Evolutionary conservation across 192 early-diverging fungal genomes (phyloP), one percentile per base, ranked within the genome.

Genomic region (Coemansia sp.): DNA sequence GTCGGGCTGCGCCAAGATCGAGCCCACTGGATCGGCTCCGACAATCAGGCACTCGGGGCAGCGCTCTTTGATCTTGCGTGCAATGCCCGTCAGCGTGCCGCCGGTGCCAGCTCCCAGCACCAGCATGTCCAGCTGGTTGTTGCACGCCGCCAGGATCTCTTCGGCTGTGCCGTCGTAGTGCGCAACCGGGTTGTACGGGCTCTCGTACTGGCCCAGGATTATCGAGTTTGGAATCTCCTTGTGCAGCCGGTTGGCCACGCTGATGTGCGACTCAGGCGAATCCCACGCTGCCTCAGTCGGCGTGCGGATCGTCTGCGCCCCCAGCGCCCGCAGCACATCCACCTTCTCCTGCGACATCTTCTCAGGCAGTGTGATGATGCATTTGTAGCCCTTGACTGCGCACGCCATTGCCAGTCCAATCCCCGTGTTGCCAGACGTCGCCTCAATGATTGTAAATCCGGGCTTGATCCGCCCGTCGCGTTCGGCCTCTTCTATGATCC

Each of bases 321-420:
- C 96, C 20, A 99, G 82, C 8, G 93, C 95, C 67, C 97, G 98
- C 64, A 99, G 84, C 5, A 99, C 91, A 73, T 97, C 97, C 17
- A 98, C 96, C 86, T 99, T 99, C 79, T 99, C 97, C 81, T 97
- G 91, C 54, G 90, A 92, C 97, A 99, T 99, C 76, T 99, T 99
- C 79, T 99, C 97, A 23, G 97, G 97, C 23, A 99, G 84, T 11
- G 97, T 99, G 63, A 99, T 99, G 70, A 99, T 96, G 67, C 90
- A 88, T 63, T 90, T 86, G 84, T 99, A 99, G 28, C 97, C 97
- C 83, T 97, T 99, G 52, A 99, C 92, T n/a, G 97, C 96, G 47
- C 91, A 93, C 58, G 95, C 87, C 37, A 99, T 81, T 49, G 97
- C 97, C 49, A 99, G 86, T 48, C 97, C 97, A 70, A 99, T 99